These are phyloP conservation scores for Termitomyces sp. DNA, from an alignment of 768 basidiomycete species.

Conservation along the genomic window DNA sequence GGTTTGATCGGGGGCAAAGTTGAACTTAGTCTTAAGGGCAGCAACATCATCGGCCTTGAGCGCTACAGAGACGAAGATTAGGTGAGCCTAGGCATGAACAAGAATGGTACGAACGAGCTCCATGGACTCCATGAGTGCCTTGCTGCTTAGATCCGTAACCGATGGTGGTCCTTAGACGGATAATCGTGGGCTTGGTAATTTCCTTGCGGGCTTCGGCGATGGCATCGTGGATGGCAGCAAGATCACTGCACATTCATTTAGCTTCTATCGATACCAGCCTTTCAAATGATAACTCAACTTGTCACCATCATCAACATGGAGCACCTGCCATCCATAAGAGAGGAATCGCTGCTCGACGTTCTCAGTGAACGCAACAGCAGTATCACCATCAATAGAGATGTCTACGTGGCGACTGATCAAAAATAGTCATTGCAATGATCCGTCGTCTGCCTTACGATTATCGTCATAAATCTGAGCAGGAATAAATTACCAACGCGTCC, in stretches of 20 bases:
- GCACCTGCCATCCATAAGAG: constrained; percentile 93
- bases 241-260: constrained; percentile 49
- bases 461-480: constrained; percentile 81
- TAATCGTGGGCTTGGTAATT: constrained; percentile 82
- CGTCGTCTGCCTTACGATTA: constrained; percentile 66
- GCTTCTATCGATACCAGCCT: not conserved
- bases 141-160: constrained; percentile 92
- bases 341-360: constrained; percentile 86
- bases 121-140: constrained; percentile 94
- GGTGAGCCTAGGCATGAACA: not conserved
- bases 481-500: constrained; percentile 9
- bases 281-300: constrained; percentile 37
- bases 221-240: constrained; percentile 71
- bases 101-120: constrained; percentile 64
- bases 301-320: constrained; percentile 80
- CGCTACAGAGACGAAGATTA: constrained; percentile 40
- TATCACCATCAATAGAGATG: constrained; percentile 96
- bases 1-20: constrained; percentile 71
- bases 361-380: constrained; percentile 90
- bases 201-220: constrained; percentile 76
- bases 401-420: constrained; percentile 38
- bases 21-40: constrained; percentile 79
- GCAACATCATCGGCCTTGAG: constrained; percentile 90
- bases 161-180: constrained; percentile 85
- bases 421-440: constrained; percentile 7